A percentile compares a stretch with the other conserved stretches of the same genome.
Conservation (phyloP, 2,329 filamentous ascomycete genomes). For the Xylaria sp. region DNA sequence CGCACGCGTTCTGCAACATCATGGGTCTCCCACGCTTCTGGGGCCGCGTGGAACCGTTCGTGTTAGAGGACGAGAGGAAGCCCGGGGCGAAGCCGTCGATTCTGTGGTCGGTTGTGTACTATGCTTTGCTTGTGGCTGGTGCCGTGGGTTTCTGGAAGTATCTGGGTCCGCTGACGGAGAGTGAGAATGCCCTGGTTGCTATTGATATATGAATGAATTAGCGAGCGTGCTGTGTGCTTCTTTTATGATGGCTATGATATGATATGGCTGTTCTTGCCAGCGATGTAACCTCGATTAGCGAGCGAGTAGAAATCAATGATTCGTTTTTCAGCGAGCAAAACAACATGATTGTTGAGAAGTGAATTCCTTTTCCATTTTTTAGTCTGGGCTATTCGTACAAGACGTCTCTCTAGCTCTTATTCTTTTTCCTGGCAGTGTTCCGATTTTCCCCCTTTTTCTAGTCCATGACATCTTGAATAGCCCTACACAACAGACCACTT, state of each 20-base stretch:
- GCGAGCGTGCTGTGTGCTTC: neutral
- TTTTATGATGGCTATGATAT: neutral
- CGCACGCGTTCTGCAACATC: conserved; percentile 88
- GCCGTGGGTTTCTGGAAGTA: conserved; percentile 64
- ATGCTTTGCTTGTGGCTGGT: conserved; percentile 67
- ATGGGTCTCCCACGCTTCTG: conserved; percentile 84
- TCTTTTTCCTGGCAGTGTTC: neutral
- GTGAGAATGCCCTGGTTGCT: conserved; percentile 43
- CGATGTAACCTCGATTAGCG: neutral
- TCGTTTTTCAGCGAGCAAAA: neutral
- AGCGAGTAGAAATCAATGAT: neutral
- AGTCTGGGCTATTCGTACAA: conserved; percentile 3
- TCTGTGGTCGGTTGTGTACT: conserved; percentile 75
- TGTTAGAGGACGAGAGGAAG: conserved; percentile 19
- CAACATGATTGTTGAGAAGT: conserved; percentile 3
- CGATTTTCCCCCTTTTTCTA: neutral
- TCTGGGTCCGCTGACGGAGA: conserved; percentile 69
- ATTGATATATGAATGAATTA: conserved; percentile 24
- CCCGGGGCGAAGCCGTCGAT: conserved; percentile 32
- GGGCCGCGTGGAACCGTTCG: conserved; percentile 60
- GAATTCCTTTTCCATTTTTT: neutral
- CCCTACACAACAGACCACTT: neutral
- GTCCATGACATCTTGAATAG: neutral
- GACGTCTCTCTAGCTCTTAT: neutral
- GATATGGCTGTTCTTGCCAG: neutral